Evolutionary conservation across 2,329 filamentous ascomycete species (phyloP), one percentile per base, ranked within the genome.

Genomic region (Knoxdaviesia capensis): DNA sequence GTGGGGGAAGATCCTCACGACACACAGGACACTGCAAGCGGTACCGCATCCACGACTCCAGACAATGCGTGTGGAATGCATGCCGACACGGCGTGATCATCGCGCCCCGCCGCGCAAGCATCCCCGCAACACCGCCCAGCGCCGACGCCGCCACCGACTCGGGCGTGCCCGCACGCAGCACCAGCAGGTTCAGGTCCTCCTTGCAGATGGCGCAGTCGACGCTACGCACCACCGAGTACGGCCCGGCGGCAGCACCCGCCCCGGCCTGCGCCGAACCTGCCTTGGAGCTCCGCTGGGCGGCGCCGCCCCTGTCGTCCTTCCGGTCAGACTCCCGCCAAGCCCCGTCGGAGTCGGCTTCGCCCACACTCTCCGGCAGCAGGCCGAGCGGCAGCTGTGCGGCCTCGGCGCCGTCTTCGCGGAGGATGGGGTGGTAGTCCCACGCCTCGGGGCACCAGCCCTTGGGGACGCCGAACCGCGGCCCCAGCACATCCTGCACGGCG

Each of bases 81-180:
- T 98, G 90, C 43, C 87, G 68, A 58, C 90, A 98, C 39, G 90
- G 90, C 44, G 90, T 98, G 28, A 96, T 84, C 90, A 98, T 98
- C 60, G 96, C 96, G 50, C 73, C 68, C 40, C 87, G 72, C 46
- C 88, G 68, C 32, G 82, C 81, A 49, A 96, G 66, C 43, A 94
- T 72, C 31, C 77, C 77, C 0, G 74, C 63, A 44, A 77, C 69
- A 32, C 72, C 69, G 1, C 59, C 57, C 5, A 36, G 33, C 30
- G 41, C 42, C 31, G 40, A 36, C 31, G 31, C 41, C 7, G 40
- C 8, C 32, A 30, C 2, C 28, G 34, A 31, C 2, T 20, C 20
- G 20, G 20, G 20, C 7, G 41, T 31, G 7, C 68, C 70, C 1
- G 70, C 66, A 41, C 68, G 68, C 32, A 94, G 62, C 28, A 96